Percentiles rank a stretch among this genome's conserved stretches.
phyloP scores from a whole-genome alignment of 2,329 filamentous ascomycete species.

The Ophiostoma populinum region DNA sequence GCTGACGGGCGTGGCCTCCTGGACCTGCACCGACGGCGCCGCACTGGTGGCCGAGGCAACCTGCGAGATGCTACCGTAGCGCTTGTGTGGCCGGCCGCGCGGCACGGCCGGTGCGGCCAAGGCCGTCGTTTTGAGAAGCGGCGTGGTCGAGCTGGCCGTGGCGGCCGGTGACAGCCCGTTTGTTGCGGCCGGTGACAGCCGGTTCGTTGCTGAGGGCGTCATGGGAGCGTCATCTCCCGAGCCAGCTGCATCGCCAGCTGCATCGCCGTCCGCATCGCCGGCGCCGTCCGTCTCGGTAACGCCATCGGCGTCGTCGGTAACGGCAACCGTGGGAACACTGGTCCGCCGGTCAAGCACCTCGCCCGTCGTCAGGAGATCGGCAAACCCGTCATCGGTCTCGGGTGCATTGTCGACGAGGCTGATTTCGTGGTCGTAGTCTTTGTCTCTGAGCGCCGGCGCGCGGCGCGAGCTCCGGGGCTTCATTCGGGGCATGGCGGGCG shows the following conservation, averaged over 20 bases:
- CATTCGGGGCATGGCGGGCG: conserved; percentile 24
- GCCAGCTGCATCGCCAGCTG: not conserved
- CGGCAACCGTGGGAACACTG: no score
- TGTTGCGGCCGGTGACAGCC: no score
- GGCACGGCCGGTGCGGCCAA: not conserved
- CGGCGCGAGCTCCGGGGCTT: conserved; percentile 35
- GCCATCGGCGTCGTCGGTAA: not conserved
- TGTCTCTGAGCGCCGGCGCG: conserved; percentile 34
- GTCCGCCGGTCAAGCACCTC: no score
- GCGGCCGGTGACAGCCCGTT: not conserved
- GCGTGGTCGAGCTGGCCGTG: conserved; percentile 1
- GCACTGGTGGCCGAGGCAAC: not conserved
- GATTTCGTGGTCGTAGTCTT: conserved; percentile 57
- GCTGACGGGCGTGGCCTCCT: no score
- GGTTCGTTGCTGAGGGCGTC: no score
- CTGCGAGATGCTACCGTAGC: conserved; percentile 4
- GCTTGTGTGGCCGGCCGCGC: not conserved
- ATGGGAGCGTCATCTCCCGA: no score
- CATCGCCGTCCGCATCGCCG: not conserved
- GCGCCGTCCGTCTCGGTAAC: not conserved
- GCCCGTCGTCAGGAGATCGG: no score
- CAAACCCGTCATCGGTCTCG: not conserved
- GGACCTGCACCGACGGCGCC: conserved; percentile 1
- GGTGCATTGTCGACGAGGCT: conserved; percentile 40
- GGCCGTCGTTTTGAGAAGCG: conserved; percentile 2